Percentiles rank a stretch among this genome's conserved stretches.
These are phyloP conservation scores for Kregervanrija pseudodelftensis DNA, from an alignment of 805 yeast genomes.

Conservation along the genomic window DNA sequence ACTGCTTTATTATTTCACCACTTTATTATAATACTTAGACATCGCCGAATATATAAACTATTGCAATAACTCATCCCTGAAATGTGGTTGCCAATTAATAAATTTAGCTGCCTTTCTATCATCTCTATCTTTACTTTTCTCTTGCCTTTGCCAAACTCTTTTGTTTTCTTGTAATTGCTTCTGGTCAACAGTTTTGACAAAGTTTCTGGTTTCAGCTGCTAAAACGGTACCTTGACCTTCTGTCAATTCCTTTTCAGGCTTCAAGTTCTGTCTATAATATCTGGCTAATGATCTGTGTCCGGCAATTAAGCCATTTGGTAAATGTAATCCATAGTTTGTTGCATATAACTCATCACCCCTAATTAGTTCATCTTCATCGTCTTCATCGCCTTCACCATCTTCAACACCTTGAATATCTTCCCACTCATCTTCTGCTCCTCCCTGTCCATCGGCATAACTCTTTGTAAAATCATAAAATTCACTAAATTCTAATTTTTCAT, in stretches of 20 bases:
- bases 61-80: conserved; percentile 63
- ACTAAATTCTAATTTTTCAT: conserved; percentile 68
- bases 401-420: conserved; percentile 27
- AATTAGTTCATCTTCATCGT: conserved; percentile 26
- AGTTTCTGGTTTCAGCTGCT: conserved; percentile 64
- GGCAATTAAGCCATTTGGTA: conserved; percentile 71
- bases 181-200: conserved; percentile 33
- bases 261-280: conserved; percentile 60
- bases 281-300: conserved; percentile 78
- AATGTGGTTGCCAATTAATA: conserved; percentile 79
- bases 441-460: conserved; percentile 38
- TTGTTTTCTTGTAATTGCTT: conserved; percentile 36
- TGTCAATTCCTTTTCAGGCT: conserved; percentile 40
- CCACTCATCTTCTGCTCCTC: conserved; percentile 30
- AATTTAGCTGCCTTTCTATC: conserved; percentile 55
- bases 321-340: conserved; percentile 53
- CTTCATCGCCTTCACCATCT: conserved; percentile 29
- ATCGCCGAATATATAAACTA: conserved; percentile 7
- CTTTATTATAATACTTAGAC: background rate
- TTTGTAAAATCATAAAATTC: conserved; percentile 81
- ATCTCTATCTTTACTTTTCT: conserved; percentile 41
- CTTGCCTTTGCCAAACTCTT: conserved; percentile 58
- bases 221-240: conserved; percentile 73
- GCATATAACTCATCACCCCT: conserved; percentile 26
- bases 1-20: background rate